A percentile compares a stretch with the other conserved stretches of the same genome.
Conservation (phyloP, 2,329 filamentous ascomycete species). For the Neobulgaria alba region DNA sequence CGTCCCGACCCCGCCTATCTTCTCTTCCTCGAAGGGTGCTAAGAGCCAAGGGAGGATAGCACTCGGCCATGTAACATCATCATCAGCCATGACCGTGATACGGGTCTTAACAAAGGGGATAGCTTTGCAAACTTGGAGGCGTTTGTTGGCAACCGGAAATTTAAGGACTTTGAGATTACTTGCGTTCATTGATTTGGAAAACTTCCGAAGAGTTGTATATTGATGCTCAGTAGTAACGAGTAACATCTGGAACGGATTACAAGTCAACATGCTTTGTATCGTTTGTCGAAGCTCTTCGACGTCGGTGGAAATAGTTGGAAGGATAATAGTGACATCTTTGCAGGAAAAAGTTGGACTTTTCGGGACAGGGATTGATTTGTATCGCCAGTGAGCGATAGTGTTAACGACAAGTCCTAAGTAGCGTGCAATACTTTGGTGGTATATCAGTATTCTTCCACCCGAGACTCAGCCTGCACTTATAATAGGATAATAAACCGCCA, state of each 20-base stretch:
- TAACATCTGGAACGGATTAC: conserved; percentile 5
- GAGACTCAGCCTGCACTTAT: too few relatives aligned
- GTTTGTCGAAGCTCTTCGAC: conserved; percentile 6
- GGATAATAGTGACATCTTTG: too few relatives aligned
- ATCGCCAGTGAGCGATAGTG: too few relatives aligned
- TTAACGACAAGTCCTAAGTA: too few relatives aligned
- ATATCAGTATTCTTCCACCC: too few relatives aligned
- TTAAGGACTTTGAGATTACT: conserved; percentile 54
- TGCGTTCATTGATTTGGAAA: conserved; percentile 4
- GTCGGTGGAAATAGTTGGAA: conserved; percentile 2
- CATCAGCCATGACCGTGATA: conserved; percentile 84
- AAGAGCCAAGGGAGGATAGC: conserved; percentile 82
- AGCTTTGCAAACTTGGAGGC: conserved; percentile 79
- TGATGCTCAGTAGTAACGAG: conserved; percentile 4
- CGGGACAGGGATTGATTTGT: too few relatives aligned
- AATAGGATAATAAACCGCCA: too few relatives aligned
- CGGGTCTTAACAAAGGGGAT: conserved; percentile 72
- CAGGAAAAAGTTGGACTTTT: too few relatives aligned
- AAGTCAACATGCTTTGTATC: conserved; percentile 6
- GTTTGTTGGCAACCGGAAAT: conserved; percentile 81
- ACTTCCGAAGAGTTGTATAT: conserved; percentile 2
- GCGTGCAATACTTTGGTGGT: too few relatives aligned
- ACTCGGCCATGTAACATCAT: conserved; percentile 81
- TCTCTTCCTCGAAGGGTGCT: conserved; percentile 74
- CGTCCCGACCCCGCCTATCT: conserved; percentile 80